These are phyloP conservation scores for Astrephomene gubernaculifera DNA, from an alignment of 139 green algal species.

Conservation along the genomic window DNA sequence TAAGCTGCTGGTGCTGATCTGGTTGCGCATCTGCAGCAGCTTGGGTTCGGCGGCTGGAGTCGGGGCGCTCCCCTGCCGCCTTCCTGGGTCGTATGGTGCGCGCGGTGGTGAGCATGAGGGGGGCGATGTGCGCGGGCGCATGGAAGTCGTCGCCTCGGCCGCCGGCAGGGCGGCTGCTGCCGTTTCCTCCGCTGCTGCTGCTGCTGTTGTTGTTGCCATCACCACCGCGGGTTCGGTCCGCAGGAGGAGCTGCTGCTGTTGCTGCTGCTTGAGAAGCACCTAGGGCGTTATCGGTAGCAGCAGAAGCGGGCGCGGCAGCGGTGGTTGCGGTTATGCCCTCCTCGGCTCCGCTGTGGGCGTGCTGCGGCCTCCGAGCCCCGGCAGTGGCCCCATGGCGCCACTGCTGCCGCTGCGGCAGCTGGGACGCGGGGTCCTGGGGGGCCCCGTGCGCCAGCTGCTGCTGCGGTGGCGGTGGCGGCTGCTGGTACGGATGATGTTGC, in stretches of 20 bases:
- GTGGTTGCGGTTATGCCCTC: neutral
- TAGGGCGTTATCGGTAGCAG: neutral
- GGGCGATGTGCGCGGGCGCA: slow-evolving; percentile 20
- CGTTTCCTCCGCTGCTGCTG: neutral
- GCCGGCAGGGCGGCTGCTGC: neutral
- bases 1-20: no score
- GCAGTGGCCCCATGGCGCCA: no score
- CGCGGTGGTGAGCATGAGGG: slow-evolving; percentile 30
- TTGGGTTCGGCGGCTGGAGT: neutral
- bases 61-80: neutral
- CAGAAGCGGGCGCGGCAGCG: neutral
- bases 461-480: no score
- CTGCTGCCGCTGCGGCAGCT: no score
- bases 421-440: no score
- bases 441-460: no score
- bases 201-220: neutral
- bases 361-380: no score
- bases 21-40: no score
- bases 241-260: no score
- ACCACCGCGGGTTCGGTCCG: neutral
- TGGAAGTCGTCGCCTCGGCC: slow-evolving; percentile 27
- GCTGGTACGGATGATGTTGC: no score
- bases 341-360: no score
- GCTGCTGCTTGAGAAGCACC: no score
- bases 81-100: slow-evolving; percentile 24